These are phyloP conservation scores for Rhododendron molle DNA, from an alignment of 148 eudicot genomes.

Conservation along the genomic window DNA sequence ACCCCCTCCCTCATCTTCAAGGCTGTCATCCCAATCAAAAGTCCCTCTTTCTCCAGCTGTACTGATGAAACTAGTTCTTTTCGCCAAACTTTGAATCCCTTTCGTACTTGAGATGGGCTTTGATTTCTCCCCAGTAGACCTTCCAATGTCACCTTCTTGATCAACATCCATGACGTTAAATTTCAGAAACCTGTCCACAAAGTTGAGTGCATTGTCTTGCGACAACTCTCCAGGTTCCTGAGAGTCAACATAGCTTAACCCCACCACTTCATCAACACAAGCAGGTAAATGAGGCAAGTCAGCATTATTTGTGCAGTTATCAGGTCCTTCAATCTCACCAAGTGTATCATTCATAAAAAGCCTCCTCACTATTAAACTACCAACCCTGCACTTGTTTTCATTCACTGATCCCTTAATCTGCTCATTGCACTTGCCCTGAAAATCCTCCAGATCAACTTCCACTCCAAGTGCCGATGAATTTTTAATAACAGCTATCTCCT, in stretches of 20 bases:
- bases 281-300: neutral
- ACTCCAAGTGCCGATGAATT: constrained; percentile 1
- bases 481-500: constrained; percentile 11
- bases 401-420: constrained; percentile 12
- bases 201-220: constrained; percentile 76
- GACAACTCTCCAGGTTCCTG: constrained; percentile 93
- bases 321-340: constrained; percentile 26
- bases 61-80: constrained; percentile 29
- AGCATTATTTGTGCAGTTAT: constrained; percentile 15
- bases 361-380: constrained; percentile 43
- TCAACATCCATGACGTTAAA: constrained; percentile 41
- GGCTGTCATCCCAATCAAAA: constrained; percentile 76
- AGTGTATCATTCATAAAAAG: constrained; percentile 44
- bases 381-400: constrained; percentile 31
- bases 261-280: constrained; percentile 34
- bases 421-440: constrained; percentile 13
- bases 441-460: constrained; percentile 17
- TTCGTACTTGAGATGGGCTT: constrained; percentile 39
- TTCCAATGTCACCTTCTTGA: constrained; percentile 18
- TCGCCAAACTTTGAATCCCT: constrained; percentile 62
- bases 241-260: constrained; percentile 80
- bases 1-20: constrained; percentile 94
- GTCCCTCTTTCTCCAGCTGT: constrained; percentile 28
- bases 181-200: constrained; percentile 70
- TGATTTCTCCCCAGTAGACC: constrained; percentile 24